Evolutionary conservation across 768 basidiomycete genomes (phyloP), one percentile per base, ranked within the genome.

Genomic region (Inosperma sp.): DNA sequence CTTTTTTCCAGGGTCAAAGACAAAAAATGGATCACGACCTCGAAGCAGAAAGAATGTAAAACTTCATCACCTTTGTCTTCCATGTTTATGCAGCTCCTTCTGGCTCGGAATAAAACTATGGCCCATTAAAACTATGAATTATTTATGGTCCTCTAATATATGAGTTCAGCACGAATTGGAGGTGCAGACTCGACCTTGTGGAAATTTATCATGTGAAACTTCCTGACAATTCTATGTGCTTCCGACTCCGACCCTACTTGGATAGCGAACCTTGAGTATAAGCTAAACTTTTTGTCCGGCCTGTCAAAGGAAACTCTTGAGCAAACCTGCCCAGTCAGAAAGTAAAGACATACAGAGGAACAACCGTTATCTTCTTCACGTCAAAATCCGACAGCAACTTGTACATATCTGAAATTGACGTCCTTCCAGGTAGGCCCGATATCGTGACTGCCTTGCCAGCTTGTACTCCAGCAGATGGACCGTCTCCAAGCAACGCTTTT

Each of bases 21-120:
- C 65, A 78, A 48, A 79, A 82, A 39, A 60, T 82, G 35, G 87
- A 88, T 14, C 81, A 79, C n/a, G 81, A 84, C 23, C 65, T 73
- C 21, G 86, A 88, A 36, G 76, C 75, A 3, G 83, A 86, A 59
- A 75, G 86, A 56, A 88, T 89, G 85, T 88, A 71, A 69, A 51
- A 45, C 29, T 14, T 21, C 39, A 21, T 29, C 45, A 14, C 29
- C 29, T 7, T 22, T 23, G 37, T 25, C 13, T 26, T 40, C 39
- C 34, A 37, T 17, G 34, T 42, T 57, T 17, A 35, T 25, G 13
- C 27, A 12, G 6, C 14, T n/a, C 47, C 22, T 26, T 21, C 23
- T 48, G 34, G 12, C 17, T 21, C 21, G 5, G 21, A 19, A 7
- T 47, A 14, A 6, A 22, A 33, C 26, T 48, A 31, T 33, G 21